Base-by-base conservation (phyloP, 1,284 basidiomycete genomes). In the Fistulinella cinereoalba region DNA sequence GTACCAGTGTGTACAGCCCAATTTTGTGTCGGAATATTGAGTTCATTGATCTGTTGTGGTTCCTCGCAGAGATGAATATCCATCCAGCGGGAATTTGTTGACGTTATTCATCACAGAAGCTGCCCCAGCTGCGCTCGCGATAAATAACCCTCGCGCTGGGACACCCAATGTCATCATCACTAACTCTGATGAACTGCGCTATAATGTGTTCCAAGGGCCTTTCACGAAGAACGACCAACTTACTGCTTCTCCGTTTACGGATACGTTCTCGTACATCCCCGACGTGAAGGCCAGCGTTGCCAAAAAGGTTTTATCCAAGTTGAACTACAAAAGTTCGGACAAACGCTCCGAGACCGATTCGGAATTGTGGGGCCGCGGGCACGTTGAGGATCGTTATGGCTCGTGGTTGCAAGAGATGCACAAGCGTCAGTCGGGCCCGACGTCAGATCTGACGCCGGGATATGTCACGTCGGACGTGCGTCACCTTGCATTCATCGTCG, bases 171-270 rank as follows among this genome's bases (percentile, higher is more conserved):
- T 89, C 49, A 80, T 89, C 62, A 77, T 92, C 51, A 73, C 76
- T 41, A 87, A 91, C 66, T 80, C 85, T 1, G 89, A 85, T 15
- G 82, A 75, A n/a, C 74, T 85, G 57, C 80, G 90, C 38, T 92
- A 85, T 67, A 83, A 90, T 56, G 63, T 93, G 37, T 80, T 78
- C 60, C 52, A 71, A 2, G 89, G 88, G 1, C 53, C 79, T 3
- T 92, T 92, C 68, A 85, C 83, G 36, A 80, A 80, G 60, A 90
- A 92, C 64, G 88, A 92, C 64, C 81, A 89, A 61, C 73, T 89
- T 21, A 87, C 85, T 0, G 76, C 79, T 0, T 81, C 78, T 13
- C 85, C 86, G 1, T 90, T 83, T 58, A 55, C 66, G 0, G 78
- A 88, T 57, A 44, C 69, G 9, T 85, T 88, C 69, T 51, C 76